These are phyloP conservation scores for Teunomyces pallodes DNA, from an alignment of 805 yeast genomes.

Conservation along the genomic window DNA sequence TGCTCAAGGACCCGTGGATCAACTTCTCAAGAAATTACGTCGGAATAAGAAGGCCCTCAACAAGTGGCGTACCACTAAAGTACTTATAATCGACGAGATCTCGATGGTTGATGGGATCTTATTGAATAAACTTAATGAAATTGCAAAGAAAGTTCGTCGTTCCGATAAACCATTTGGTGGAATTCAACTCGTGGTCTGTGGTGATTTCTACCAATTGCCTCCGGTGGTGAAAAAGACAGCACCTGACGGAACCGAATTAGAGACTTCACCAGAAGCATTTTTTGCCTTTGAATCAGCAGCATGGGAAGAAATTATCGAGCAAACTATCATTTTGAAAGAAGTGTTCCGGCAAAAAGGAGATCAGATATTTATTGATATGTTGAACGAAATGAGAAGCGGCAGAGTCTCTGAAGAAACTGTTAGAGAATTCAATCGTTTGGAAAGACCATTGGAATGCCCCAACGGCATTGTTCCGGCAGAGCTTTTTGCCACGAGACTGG, in stretches of 20 bases:
- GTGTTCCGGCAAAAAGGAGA: constrained; percentile 81
- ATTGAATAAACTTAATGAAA: constrained; percentile 58
- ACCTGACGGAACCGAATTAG: constrained; percentile 23
- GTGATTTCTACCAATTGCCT: constrained; percentile 81
- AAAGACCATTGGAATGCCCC: constrained; percentile 47
- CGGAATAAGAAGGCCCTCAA: constrained; percentile 47
- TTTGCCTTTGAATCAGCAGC: constrained; percentile 66
- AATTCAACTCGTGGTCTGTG: constrained; percentile 70
- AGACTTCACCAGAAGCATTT: constrained; percentile 17
- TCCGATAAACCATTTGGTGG: constrained; percentile 70
- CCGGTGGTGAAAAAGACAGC: constrained; percentile 52
- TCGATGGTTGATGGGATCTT: constrained; percentile 76
- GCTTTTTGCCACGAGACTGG: constrained; percentile 67
- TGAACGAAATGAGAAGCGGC: constrained; percentile 73
- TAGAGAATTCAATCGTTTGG: constrained; percentile 48
- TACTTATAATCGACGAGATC: constrained; percentile 72
- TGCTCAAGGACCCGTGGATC: constrained; percentile 52
- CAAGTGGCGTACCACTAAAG: constrained; percentile 58
- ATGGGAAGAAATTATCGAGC: constrained; percentile 59
- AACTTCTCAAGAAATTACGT: constrained; percentile 51
- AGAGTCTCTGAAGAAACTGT: constrained; percentile 47
- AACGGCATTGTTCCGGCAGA: constrained; percentile 73
- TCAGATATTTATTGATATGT: constrained; percentile 64
- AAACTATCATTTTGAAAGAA: constrained; percentile 57
- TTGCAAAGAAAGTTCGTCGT: constrained; percentile 53